Evolutionary conservation across 331 rosid genomes (phyloP).

Genomic region (Quercus lobata): DNA sequence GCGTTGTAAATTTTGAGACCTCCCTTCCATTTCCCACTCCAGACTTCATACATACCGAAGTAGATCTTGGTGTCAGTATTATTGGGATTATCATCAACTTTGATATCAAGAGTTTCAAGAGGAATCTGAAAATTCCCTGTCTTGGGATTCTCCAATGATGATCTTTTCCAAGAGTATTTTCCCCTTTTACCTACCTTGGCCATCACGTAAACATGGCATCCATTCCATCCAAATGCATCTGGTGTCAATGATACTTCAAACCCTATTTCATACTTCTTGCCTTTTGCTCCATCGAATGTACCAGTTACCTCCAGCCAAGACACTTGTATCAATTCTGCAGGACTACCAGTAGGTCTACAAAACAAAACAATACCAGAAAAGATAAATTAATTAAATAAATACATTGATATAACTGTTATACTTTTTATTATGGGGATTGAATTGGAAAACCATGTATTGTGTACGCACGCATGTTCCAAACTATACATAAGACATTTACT

Average conservation of each 20-base stretch:
- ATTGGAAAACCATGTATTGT: too few relatives aligned
- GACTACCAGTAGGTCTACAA: fast-evolving
- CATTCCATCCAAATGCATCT: constrained; percentile 46
- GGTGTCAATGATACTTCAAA: constrained; percentile 21
- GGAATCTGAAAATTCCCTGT: too few relatives aligned
- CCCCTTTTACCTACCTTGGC: constrained; percentile 50
- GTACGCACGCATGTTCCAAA: too few relatives aligned
- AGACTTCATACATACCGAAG: constrained; percentile 67
- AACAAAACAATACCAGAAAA: background rate
- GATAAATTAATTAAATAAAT: too few relatives aligned
- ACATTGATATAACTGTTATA: too few relatives aligned
- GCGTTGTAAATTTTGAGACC: constrained; percentile 43
- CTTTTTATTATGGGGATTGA: too few relatives aligned
- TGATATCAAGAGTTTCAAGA: background rate
- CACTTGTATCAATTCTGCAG: constrained; percentile 44
- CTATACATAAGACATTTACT: too few relatives aligned
- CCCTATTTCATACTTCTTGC: background rate
- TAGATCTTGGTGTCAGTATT: background rate
- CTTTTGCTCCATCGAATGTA: fast-evolving
- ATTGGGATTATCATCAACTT: background rate
- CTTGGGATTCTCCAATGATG: background rate
- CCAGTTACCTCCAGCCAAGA: constrained; percentile 60
- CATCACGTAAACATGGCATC: constrained; percentile 34
- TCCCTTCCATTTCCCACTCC: constrained; percentile 72
- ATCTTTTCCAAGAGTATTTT: fast-evolving